A percentile compares a stretch with the other conserved stretches of the same genome.
Evolutionary conservation across 352 stramenopile genomes (phyloP).

Genomic region (Phytophthora foliorum): DNA sequence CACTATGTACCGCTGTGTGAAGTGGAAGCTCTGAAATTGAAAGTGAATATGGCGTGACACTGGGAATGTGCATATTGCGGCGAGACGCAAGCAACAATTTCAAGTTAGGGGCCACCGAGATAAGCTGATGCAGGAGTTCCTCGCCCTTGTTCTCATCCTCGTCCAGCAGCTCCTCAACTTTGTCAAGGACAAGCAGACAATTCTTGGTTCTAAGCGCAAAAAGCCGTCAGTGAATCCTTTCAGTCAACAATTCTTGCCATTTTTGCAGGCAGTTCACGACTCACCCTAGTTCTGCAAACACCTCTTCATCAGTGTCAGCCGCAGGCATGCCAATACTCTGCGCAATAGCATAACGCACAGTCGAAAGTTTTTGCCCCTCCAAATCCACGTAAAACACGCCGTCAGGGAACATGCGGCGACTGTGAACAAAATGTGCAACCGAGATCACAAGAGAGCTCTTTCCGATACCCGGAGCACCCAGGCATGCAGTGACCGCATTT

Average conservation of each 20-base stretch:
- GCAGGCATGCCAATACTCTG: slow-evolving; percentile 82
- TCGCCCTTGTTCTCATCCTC: slow-evolving; percentile 80
- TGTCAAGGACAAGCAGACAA: slow-evolving; percentile 82
- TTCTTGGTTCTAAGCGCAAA: slow-evolving; percentile 56
- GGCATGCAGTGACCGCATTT: slow-evolving; percentile 80
- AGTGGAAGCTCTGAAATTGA: slow-evolving; percentile 80
- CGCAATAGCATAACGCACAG: slow-evolving; percentile 83
- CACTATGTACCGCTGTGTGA: slow-evolving; percentile 61
- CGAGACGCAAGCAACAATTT: slow-evolving; percentile 77
- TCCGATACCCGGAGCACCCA: slow-evolving; percentile 80
- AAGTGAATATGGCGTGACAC: slow-evolving; percentile 82
- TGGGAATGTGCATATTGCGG: slow-evolving; percentile 78
- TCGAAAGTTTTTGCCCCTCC: slow-evolving; percentile 83
- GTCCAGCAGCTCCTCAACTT: slow-evolving; percentile 83
- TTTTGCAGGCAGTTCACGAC: background rate
- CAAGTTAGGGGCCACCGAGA: slow-evolving; percentile 75
- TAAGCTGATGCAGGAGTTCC: slow-evolving; percentile 73
- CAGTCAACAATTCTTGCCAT: background rate
- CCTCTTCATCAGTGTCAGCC: slow-evolving; percentile 79
- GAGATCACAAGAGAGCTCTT: slow-evolving; percentile 89
- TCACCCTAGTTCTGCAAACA: slow-evolving; percentile 78
- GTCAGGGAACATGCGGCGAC: slow-evolving; percentile 80
- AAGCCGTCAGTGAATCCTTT: slow-evolving; percentile 9
- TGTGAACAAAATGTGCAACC: slow-evolving; percentile 83
- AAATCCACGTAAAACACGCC: slow-evolving; percentile 88